These are phyloP conservation scores for Geotrichum candidum DNA, from an alignment of 1,139 yeast species.

Conservation along the genomic window DNA sequence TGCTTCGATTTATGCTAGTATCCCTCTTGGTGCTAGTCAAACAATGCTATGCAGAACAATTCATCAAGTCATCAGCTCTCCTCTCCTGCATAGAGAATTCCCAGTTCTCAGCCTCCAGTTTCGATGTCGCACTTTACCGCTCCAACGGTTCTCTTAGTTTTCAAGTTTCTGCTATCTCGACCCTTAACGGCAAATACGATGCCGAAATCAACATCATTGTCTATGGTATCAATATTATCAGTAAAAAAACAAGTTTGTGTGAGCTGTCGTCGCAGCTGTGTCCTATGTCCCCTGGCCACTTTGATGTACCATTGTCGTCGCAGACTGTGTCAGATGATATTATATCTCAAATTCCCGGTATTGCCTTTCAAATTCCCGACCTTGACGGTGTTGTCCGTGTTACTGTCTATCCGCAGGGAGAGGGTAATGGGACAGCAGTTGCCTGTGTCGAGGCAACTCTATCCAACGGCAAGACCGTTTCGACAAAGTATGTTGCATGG, in stretches of 20 bases:
- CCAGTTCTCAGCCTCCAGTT: slow-evolving; percentile 78
- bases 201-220: slow-evolving; percentile 67
- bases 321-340: slow-evolving; percentile 27
- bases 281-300: slow-evolving; percentile 83
- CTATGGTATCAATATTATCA: slow-evolving; percentile 71
- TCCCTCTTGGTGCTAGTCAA: background rate
- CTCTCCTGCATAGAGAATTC: slow-evolving; percentile 92
- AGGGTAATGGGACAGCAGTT: slow-evolving; percentile 34
- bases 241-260: slow-evolving; percentile 59
- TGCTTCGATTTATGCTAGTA: background rate
- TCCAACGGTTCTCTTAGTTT: slow-evolving; percentile 55
- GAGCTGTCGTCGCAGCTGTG: slow-evolving; percentile 46
- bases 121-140: slow-evolving; percentile 70
- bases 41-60: slow-evolving; percentile 26
- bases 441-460: slow-evolving; percentile 93
- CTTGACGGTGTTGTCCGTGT: slow-evolving; percentile 88
- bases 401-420: slow-evolving; percentile 45
- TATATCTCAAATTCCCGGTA: slow-evolving; percentile 44
- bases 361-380: slow-evolving; percentile 49
- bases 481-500: slow-evolving; percentile 93
- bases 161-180: slow-evolving; percentile 72
- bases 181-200: slow-evolving; percentile 65
- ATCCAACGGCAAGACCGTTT: slow-evolving; percentile 88
- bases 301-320: slow-evolving; percentile 58
- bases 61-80: slow-evolving; percentile 61